Conservation (phyloP, 441 rosid genomes). For the Adansonia grandidieri region DNA sequence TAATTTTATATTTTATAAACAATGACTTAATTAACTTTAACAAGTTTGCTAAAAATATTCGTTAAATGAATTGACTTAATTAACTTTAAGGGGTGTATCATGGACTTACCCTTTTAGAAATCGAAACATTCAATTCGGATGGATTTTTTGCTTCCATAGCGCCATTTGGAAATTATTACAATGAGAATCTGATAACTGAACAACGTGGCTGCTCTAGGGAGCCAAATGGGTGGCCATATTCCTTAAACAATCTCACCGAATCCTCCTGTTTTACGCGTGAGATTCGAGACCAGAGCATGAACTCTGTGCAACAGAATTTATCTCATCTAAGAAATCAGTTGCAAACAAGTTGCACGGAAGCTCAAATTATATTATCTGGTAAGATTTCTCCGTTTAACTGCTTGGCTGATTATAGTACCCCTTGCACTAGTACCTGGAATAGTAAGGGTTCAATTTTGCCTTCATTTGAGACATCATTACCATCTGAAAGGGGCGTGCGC, state of each 20-base stretch:
- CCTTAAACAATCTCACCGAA: conserved; percentile 36
- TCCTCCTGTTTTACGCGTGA: conserved; percentile 37
- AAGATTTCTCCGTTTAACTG: conserved; percentile 31
- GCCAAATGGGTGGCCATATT: conserved; percentile 44
- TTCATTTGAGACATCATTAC: conserved; percentile 42
- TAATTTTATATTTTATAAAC: too few relatives aligned
- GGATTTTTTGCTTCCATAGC: conserved; percentile 54
- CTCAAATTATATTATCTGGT: conserved; percentile 26
- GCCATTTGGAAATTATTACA: conserved; percentile 36
- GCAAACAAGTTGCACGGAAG: conserved; percentile 29
- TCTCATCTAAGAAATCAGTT: conserved; percentile 31
- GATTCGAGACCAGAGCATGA: conserved; percentile 36
- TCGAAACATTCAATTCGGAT: conserved; percentile 47
- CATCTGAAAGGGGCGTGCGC: conserved; percentile 31
- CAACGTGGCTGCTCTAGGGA: conserved; percentile 46
- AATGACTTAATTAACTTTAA: too few relatives aligned
- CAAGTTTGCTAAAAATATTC: too few relatives aligned
- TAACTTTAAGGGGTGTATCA: background rate
- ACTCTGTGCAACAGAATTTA: conserved; percentile 30
- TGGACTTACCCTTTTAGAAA: conserved; percentile 32
- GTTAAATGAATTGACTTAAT: too few relatives aligned
- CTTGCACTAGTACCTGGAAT: conserved; percentile 52
- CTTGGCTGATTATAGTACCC: conserved; percentile 30
- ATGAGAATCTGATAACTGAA: conserved; percentile 41
- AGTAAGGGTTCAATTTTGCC: conserved; percentile 55